These are phyloP conservation scores for button mushroom (Agaricus bisporus) DNA, from an alignment of 768 basidiomycete genomes.

Conservation along the genomic window DNA sequence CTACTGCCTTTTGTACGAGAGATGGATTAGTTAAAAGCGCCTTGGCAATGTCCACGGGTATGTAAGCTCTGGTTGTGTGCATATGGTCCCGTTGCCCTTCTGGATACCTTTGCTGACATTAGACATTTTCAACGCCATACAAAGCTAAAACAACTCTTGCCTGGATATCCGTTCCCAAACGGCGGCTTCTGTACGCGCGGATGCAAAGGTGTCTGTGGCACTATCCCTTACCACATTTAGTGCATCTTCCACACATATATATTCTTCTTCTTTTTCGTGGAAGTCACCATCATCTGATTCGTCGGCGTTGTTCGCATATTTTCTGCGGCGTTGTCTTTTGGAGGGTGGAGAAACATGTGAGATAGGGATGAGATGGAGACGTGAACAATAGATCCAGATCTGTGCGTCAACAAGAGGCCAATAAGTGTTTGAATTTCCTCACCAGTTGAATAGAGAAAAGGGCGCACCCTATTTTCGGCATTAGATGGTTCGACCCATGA, in stretches of 20 bases:
- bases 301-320: conserved; percentile 31
- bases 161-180: conserved; percentile 69
- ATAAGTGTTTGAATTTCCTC: conserved; percentile 25
- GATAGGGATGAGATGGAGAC: conserved; percentile 84
- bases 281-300: conserved; percentile 46
- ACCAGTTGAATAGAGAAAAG: conserved; percentile 22
- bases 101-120: conserved; percentile 55
- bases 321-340: conserved; percentile 45
- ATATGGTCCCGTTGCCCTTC: conserved; percentile 54
- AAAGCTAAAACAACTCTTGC: conserved; percentile 29
- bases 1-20: conserved; percentile 81
- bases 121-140: background rate
- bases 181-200: conserved; percentile 50
- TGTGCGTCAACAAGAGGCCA: conserved; percentile 27
- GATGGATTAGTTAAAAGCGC: conserved; percentile 57
- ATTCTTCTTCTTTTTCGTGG: conserved; percentile 41
- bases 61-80: conserved; percentile 71
- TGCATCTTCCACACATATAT: conserved; percentile 56
- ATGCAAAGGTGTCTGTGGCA: conserved; percentile 50
- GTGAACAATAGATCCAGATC: conserved; percentile 88
- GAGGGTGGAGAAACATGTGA: conserved; percentile 62
- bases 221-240: conserved; percentile 54
- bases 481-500: conserved; percentile 89
- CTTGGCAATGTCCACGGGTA: conserved; percentile 76
- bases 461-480: conserved; percentile 85